Percentiles rank a stretch among this genome's conserved stretches.
phyloP scores from a whole-genome alignment of 352 stramenopile genomes.

The Phytophthora citrophthora region DNA sequence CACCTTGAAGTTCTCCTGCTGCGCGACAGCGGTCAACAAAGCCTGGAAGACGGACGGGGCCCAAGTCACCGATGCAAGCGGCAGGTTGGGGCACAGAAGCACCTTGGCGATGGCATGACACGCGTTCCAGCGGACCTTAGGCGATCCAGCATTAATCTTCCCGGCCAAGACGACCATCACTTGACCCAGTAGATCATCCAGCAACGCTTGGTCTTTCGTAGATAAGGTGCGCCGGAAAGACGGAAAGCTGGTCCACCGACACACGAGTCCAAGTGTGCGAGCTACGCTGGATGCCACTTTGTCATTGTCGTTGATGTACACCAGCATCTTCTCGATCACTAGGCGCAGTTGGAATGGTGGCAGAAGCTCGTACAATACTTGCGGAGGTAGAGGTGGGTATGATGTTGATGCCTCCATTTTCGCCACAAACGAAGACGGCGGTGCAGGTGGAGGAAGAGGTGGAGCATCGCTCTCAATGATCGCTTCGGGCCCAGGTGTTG shows the following conservation, averaged over 20 bases:
- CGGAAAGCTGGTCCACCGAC: slow-evolving; percentile 80
- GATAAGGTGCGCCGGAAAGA: slow-evolving; percentile 54
- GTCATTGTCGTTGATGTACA: slow-evolving; percentile 88
- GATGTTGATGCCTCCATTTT: slow-evolving; percentile 17
- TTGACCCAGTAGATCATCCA: slow-evolving; percentile 70
- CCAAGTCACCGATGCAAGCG: slow-evolving; percentile 79
- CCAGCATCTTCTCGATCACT: slow-evolving; percentile 87
- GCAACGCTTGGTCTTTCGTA: slow-evolving; percentile 28
- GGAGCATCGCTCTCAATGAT: slow-evolving; percentile 20
- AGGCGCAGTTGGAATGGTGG: slow-evolving; percentile 62
- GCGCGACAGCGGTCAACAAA: slow-evolving; percentile 72
- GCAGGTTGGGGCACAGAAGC: slow-evolving; percentile 76
- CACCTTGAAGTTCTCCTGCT: slow-evolving; percentile 92
- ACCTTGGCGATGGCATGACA: slow-evolving; percentile 90
- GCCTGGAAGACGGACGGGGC: slow-evolving; percentile 79
- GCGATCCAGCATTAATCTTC: slow-evolving; percentile 82
- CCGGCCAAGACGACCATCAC: slow-evolving; percentile 72
- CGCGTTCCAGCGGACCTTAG: slow-evolving; percentile 89
- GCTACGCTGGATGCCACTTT: slow-evolving; percentile 89
- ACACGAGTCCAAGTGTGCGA: slow-evolving; percentile 79
- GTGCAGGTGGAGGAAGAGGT: slow-evolving; percentile 12
- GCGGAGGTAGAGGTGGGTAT: slow-evolving; percentile 13
- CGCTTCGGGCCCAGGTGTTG: slow-evolving; percentile 69
- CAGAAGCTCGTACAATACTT: slow-evolving; percentile 73
- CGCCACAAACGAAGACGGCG: slow-evolving; percentile 17